Evolutionary conservation across 768 basidiomycete species (phyloP).

Genomic region (Mycena amicta): DNA sequence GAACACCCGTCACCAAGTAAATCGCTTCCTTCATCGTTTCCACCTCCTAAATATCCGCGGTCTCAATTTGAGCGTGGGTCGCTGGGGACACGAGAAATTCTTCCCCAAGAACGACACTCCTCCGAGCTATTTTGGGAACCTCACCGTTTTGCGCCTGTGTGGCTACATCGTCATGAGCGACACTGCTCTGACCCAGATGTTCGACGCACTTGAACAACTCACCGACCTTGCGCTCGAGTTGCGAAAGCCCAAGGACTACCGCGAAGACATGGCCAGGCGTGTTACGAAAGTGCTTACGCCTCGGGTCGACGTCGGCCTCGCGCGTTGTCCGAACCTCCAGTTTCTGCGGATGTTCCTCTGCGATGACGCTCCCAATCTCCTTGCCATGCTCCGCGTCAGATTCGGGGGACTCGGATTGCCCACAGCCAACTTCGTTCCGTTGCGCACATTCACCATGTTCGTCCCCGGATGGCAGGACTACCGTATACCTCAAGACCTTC

Average conservation of each 20-base stretch:
- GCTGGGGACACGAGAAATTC: not conserved
- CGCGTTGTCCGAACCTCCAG: too few species aligned
- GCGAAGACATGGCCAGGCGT: too few species aligned
- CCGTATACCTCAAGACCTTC: too few species aligned
- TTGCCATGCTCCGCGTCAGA: not conserved
- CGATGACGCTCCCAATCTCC: not conserved
- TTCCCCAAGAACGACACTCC: not conserved
- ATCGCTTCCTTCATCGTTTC: not conserved
- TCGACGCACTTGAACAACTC: not conserved
- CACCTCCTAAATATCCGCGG: not conserved
- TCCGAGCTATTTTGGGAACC: not conserved
- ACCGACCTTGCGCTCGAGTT: not conserved
- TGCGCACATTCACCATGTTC: too few species aligned
- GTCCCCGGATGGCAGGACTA: too few species aligned
- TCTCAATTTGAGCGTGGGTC: not conserved
- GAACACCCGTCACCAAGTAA: too few species aligned
- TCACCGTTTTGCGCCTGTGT: not conserved
- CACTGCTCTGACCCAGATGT: not conserved
- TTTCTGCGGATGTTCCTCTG: not conserved
- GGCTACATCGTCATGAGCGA: not conserved
- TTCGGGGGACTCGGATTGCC: not conserved
- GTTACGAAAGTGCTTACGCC: too few species aligned
- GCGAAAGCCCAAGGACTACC: too few species aligned
- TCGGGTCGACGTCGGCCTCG: too few species aligned
- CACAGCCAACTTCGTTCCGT: too few species aligned